Base-by-base conservation (phyloP, 2,329 filamentous ascomycete genomes). In the Exophiala calicioides region DNA sequence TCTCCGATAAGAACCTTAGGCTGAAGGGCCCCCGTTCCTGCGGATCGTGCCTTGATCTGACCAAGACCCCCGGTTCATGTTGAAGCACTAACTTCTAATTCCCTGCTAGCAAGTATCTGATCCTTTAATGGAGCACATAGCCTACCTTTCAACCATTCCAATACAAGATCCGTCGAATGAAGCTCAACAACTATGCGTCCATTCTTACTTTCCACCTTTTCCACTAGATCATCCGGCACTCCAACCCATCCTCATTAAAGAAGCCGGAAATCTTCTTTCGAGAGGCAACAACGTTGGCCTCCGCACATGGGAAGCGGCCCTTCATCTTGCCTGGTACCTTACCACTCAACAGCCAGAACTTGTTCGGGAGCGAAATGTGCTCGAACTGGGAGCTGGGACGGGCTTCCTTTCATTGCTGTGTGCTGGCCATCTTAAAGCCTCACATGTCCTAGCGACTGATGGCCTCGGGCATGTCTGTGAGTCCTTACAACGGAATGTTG, bases 21-120 rank as follows among this genome's bases (percentile, higher is more conserved):
- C 15, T 15, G 3, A 18, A 27, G 8, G 21, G 12, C 35, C 35
- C 5, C 27, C 21, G 3, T n/a, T 16, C 23, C 15, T 31, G 8
- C 31, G 4, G 19, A 30, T 20, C 12, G n/a, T n/a, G n/a, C n/a
- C n/a, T n/a, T n/a, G n/a, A n/a, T n/a, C n/a, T n/a, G 3, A 8
- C 23, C 3, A n/a, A 12, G 5, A 20, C 20, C 24, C 9, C 30
- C 19, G 24, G 15, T 45, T 13, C 24, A 8, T 29, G 19, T 35
- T 45, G 50, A 45, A 34, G 19, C 33, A 47, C 49, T 55, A 36
- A 55, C 38, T 19, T 42, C 45, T 40, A 38, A 43, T 32, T 30
- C 15, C 12, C 15, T 20, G 6, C 54, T 69, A 96, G 90, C 89
- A 85, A 65, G 83, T 95, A 35, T 89, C 85, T 52, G 88, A 95